Percentiles rank a stretch among this genome's conserved stretches.
phyloP scores from a whole-genome alignment of 2,329 filamentous ascomycete species.

The Sporothrix schenckii region DNA sequence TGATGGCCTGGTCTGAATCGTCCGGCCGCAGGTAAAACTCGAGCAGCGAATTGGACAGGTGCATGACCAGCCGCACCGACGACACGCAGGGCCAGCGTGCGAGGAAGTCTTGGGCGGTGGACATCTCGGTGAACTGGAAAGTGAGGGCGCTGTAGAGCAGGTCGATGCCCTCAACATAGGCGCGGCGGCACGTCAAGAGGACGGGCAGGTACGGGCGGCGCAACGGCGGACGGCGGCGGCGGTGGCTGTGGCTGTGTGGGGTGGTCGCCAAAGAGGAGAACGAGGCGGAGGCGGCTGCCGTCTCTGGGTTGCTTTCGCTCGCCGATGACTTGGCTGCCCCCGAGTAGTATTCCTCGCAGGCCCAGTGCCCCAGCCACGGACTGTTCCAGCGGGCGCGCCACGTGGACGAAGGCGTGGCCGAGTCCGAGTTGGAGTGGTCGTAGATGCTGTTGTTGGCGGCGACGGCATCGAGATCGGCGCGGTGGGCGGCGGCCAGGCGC shows the following conservation, averaged over 20 bases:
- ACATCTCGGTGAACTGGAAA: constrained; percentile 41
- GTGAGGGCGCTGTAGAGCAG: constrained; percentile 39
- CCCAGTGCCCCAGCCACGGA: constrained; percentile 30
- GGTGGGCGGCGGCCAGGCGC: constrained; percentile 3
- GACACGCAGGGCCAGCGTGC: constrained; percentile 33
- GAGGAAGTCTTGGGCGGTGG: constrained; percentile 38
- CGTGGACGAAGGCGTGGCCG: constrained; percentile 1
- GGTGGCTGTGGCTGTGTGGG: not conserved
- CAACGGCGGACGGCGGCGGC: constrained; percentile 15
- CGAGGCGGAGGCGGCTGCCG: not conserved
- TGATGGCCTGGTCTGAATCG: constrained; percentile 24
- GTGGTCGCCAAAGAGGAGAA: not conserved
- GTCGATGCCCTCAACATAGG: constrained; percentile 39
- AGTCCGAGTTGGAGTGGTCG: constrained; percentile 6
- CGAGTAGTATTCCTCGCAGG: constrained; percentile 24
- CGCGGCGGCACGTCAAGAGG: constrained; percentile 32
- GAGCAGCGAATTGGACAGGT: constrained; percentile 37
- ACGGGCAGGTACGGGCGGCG: constrained; percentile 35
- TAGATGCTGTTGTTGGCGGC: constrained; percentile 7
- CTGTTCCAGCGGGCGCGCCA: constrained; percentile 24
- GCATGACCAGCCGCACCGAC: constrained; percentile 40
- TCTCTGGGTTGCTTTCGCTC: not conserved
- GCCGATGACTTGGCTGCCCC: not conserved
- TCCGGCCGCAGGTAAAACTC: constrained; percentile 39
- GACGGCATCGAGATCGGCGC: constrained; percentile 1